These are phyloP conservation scores for Penicillium egyptiacum DNA, from an alignment of 495 filamentous ascomycete genomes.

Conservation along the genomic window DNA sequence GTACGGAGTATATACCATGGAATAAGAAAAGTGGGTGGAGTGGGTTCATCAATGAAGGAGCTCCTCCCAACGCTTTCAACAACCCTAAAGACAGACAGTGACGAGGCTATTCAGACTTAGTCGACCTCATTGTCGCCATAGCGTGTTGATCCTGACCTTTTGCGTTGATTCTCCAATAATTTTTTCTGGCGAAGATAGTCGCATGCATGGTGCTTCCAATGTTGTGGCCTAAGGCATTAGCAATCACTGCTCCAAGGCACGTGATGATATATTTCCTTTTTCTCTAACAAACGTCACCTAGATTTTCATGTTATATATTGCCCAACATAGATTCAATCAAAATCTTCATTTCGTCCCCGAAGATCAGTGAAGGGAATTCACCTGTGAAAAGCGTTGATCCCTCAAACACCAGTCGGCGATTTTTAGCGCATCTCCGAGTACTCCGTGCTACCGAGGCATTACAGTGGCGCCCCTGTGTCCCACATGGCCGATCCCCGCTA, in stretches of 20 bases:
- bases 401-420: neutral
- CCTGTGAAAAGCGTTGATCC: neutral
- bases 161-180: neutral
- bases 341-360: neutral
- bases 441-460: neutral
- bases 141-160: neutral
- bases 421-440: constrained; percentile 16
- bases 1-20: neutral
- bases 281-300: neutral
- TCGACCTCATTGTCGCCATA: neutral
- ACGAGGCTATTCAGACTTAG: neutral
- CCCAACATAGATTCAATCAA: neutral
- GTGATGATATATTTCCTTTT: neutral
- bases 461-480: constrained; percentile 25
- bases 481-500: constrained; percentile 29
- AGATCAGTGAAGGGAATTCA: neutral
- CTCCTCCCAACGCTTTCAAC: neutral
- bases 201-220: too few relatives aligned
- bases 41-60: neutral
- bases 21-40: neutral
- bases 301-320: neutral
- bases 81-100: neutral
- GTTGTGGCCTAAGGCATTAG: too few relatives aligned
- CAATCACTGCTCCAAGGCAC: neutral
- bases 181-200: neutral